Evolutionary conservation across 805 yeast genomes (phyloP).

Genomic region (Kuraishia piskuri): DNA sequence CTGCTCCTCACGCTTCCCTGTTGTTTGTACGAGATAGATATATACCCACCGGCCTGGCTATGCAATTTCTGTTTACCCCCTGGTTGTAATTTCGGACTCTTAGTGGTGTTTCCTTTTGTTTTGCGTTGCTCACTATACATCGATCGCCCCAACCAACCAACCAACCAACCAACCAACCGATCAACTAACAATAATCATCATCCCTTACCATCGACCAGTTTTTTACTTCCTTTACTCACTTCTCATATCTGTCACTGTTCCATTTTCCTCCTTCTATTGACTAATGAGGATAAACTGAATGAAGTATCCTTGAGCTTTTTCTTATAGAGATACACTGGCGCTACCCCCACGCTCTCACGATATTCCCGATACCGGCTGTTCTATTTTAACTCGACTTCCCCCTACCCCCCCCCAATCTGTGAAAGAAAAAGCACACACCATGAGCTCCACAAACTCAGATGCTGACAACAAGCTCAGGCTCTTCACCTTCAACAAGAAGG

Average conservation of each 20-base stretch:
- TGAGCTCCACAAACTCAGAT: not conserved
- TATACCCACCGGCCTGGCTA: not conserved
- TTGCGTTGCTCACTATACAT: not conserved
- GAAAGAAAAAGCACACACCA: no score
- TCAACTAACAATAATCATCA: no score
- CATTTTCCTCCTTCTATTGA: not conserved
- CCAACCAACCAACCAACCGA: no score
- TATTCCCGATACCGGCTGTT: not conserved
- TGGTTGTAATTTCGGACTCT: not conserved
- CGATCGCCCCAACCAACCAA: no score
- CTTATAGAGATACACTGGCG: not conserved
- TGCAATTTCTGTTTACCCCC: not conserved
- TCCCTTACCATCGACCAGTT: not conserved
- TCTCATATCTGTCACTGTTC: not conserved
- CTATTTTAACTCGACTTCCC: no score
- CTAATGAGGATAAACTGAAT: not conserved
- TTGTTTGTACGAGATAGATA: not conserved
- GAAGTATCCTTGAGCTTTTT: not conserved
- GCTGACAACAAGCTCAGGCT: not conserved
- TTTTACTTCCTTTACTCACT: no score
- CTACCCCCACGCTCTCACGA: not conserved
- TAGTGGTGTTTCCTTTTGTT: no score
- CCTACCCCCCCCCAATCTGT: not conserved
- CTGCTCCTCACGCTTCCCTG: not conserved
- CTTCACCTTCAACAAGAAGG: conserved; percentile 1